Conservation (phyloP, 768 basidiomycete species). For the Agaricus subrufescens region DNA sequence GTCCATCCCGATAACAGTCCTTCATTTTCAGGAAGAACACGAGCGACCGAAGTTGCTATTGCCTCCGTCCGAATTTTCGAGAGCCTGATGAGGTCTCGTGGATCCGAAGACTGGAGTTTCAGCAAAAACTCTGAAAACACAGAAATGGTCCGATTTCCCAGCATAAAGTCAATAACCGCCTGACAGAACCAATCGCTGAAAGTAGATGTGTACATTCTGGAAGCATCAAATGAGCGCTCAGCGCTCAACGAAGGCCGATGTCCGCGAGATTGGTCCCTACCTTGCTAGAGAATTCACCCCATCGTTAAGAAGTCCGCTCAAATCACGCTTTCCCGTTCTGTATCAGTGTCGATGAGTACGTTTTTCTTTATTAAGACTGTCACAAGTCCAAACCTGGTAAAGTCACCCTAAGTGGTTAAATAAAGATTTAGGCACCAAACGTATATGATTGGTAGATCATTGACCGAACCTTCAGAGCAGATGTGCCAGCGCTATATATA, state of each 20-base stretch:
- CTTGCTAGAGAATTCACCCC: slow-evolving; percentile 93
- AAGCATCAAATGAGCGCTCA: background rate
- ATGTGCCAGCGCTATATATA: slow-evolving; percentile 80
- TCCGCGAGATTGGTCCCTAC: slow-evolving; percentile 21
- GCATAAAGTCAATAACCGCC: slow-evolving; percentile 89
- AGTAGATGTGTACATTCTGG: slow-evolving; percentile 83
- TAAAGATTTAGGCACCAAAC: slow-evolving; percentile 2
- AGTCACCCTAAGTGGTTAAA: slow-evolving; percentile 59
- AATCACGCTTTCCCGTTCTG: slow-evolving; percentile 94
- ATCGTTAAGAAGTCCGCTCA: slow-evolving; percentile 89
- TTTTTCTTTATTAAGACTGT: background rate
- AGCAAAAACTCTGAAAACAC: slow-evolving; percentile 94
- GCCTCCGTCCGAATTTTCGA: slow-evolving; percentile 90
- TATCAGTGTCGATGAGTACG: background rate
- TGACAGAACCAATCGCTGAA: slow-evolving; percentile 97
- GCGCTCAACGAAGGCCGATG: background rate
- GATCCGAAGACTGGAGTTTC: slow-evolving; percentile 88
- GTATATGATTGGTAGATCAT: background rate
- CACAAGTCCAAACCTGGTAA: slow-evolving; percentile 58
- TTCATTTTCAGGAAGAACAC: slow-evolving; percentile 75
- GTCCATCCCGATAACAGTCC: slow-evolving; percentile 86
- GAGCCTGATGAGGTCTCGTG: slow-evolving; percentile 80
- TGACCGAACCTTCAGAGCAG: slow-evolving; percentile 78
- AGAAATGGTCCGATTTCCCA: slow-evolving; percentile 79
- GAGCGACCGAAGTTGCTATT: slow-evolving; percentile 80